These are phyloP conservation scores for Ampelocalamus luodianensis DNA, from an alignment of 176 grass and related monocot genomes.

Conservation along the genomic window DNA sequence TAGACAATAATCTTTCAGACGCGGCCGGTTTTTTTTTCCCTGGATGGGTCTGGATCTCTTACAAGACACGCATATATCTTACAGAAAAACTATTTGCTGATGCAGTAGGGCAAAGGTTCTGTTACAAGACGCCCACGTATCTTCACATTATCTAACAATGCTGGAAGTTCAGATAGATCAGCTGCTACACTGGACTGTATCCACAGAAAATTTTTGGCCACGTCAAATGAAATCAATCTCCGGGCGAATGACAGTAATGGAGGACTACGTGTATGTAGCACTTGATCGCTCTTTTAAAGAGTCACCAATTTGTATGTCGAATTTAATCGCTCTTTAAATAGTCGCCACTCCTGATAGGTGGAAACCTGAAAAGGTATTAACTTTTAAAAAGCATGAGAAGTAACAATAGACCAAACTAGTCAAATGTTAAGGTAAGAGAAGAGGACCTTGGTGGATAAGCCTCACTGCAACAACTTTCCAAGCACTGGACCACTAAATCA, in stretches of 20 bases:
- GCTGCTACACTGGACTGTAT: background rate
- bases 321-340: conserved; percentile 47
- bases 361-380: conserved; percentile 48
- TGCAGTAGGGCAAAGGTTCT: no score
- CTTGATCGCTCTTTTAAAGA: background rate
- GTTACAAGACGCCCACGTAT: no score
- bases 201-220: background rate
- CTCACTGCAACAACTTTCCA: conserved; percentile 66
- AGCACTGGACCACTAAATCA: conserved; percentile 61
- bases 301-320: conserved; percentile 33
- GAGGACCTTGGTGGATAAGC: conserved; percentile 66
- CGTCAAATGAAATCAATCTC: background rate
- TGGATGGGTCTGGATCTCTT: no score
- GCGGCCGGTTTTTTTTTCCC: no score
- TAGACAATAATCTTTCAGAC: no score
- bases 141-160: no score
- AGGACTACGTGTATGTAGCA: background rate
- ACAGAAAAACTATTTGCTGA: no score
- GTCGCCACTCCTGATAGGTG: conserved; percentile 58
- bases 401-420: background rate
- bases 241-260: background rate
- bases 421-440: background rate
- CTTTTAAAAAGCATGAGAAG: background rate
- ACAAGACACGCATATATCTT: no score
- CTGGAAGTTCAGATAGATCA: no score